phyloP scores from a whole-genome alignment of 805 yeast genomes.

The Lipomyces lipofer region DNA sequence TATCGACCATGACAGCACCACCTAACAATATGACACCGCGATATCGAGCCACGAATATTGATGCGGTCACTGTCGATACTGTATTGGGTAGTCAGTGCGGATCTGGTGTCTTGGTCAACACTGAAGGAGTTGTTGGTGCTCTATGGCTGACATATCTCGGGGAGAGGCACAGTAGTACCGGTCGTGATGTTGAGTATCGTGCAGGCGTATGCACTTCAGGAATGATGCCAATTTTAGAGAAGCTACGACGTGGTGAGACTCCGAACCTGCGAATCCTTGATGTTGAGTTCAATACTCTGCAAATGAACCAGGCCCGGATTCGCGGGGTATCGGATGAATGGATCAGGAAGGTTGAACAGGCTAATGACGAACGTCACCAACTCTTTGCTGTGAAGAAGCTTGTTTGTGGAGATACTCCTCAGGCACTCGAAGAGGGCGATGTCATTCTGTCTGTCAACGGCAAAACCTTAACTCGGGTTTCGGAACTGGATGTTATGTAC shows the following conservation, averaged over 20 bases:
- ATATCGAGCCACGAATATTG: slow-evolving; percentile 81
- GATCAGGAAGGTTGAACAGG: slow-evolving; percentile 67
- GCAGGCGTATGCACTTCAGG: slow-evolving; percentile 79
- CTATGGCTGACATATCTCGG: slow-evolving; percentile 85
- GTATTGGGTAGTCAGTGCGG: slow-evolving; percentile 70
- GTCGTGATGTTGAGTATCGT: slow-evolving; percentile 61
- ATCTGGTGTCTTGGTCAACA: slow-evolving; percentile 75
- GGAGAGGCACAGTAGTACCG: slow-evolving; percentile 56
- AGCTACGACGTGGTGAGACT: slow-evolving; percentile 49
- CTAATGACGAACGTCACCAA: slow-evolving; percentile 65
- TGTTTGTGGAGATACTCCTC: slow-evolving; percentile 43
- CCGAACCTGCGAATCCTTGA: slow-evolving; percentile 70
- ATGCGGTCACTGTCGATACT: slow-evolving; percentile 73
- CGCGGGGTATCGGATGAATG: slow-evolving; percentile 86
- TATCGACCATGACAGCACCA: slow-evolving; percentile 72
- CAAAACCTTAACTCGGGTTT: slow-evolving; percentile 59
- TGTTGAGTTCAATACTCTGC: slow-evolving; percentile 69
- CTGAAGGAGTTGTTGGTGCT: slow-evolving; percentile 77
- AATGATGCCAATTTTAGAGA: slow-evolving; percentile 56
- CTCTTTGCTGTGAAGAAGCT: slow-evolving; percentile 70
- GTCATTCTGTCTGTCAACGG: slow-evolving; percentile 71
- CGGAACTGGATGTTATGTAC: slow-evolving; percentile 60
- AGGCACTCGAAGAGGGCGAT: slow-evolving; percentile 58
- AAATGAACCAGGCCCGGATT: slow-evolving; percentile 73
- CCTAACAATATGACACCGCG: slow-evolving; percentile 68